Conservation (phyloP, 2,329 filamentous ascomycete genomes). For the Colletotrichum aenigma region DNA sequence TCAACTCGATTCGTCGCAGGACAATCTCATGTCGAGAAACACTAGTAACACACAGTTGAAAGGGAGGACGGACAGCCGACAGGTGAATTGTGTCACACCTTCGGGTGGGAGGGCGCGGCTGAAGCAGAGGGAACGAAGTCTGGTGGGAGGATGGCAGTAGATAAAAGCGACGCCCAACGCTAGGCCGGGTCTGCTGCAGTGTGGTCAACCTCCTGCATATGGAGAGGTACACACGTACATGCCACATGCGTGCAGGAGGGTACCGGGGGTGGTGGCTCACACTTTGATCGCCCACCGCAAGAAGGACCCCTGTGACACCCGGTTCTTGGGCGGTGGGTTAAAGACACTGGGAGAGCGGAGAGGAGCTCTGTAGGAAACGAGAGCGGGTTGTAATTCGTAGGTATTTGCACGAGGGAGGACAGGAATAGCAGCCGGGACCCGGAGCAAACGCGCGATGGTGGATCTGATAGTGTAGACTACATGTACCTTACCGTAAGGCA, state of each 20-base stretch:
- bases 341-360: background rate
- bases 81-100: slow-evolving; percentile 19
- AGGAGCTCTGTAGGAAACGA: background rate
- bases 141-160: slow-evolving; percentile 16
- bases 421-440: slow-evolving; percentile 9
- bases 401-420: slow-evolving; percentile 2
- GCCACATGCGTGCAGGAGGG: slow-evolving; percentile 7
- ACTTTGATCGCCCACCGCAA: slow-evolving; percentile 8
- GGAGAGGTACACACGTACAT: slow-evolving; percentile 2
- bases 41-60: background rate
- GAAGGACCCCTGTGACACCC: slow-evolving; percentile 8
- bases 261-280: slow-evolving; percentile 7
- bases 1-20: background rate
- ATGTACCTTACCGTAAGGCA: background rate
- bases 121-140: slow-evolving; percentile 2
- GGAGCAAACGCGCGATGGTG: background rate
- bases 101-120: slow-evolving; percentile 7
- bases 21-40: slow-evolving; percentile 12
- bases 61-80: slow-evolving; percentile 2
- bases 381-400: background rate
- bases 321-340: background rate
- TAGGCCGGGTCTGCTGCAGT: slow-evolving; percentile 16
- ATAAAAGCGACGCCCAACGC: slow-evolving; percentile 16
- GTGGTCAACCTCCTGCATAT: slow-evolving; percentile 20
- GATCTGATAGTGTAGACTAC: background rate